Percentiles rank a stretch among this genome's conserved stretches.
These are phyloP conservation scores for Pseudogymnoascus sp. DNA, from an alignment of 2,329 filamentous ascomycete genomes.

Conservation along the genomic window DNA sequence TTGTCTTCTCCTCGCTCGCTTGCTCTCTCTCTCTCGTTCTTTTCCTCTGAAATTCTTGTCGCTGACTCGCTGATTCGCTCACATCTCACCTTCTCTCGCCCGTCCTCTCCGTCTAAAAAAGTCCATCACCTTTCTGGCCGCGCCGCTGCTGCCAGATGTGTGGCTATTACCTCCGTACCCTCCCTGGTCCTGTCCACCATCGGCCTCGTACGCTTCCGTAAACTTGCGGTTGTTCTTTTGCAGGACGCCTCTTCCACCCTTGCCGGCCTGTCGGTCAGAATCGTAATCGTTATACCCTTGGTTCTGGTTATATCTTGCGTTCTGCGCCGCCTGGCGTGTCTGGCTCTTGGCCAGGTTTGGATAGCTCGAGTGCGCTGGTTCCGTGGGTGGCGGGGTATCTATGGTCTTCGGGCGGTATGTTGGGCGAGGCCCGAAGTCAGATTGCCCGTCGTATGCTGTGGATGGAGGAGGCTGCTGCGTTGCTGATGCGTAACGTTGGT, in stretches of 20 bases:
- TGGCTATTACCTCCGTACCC: constrained; percentile 55
- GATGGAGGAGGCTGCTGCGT: neutral
- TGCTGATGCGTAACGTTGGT: constrained; percentile 37
- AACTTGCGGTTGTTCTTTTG: constrained; percentile 86
- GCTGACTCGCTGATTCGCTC: constrained; percentile 2
- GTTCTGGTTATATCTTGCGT: constrained; percentile 46
- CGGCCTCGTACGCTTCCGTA: constrained; percentile 78
- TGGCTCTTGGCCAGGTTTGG: constrained; percentile 6
- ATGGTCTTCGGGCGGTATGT: constrained; percentile 37
- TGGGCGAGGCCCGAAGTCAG: constrained; percentile 24
- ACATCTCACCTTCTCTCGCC: constrained; percentile 55
- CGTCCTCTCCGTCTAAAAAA: constrained; percentile 87
- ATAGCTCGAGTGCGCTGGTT: constrained; percentile 31
- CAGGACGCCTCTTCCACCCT: constrained; percentile 51
- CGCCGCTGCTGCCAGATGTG: constrained; percentile 70
- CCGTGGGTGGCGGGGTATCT: constrained; percentile 44
- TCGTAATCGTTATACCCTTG: constrained; percentile 41
- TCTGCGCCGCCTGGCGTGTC: constrained; percentile 34
- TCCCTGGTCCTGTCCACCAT: constrained; percentile 61
- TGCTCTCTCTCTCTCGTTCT: constrained; percentile 3
- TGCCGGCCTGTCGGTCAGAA: constrained; percentile 29
- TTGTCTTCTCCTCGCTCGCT: constrained; percentile 4
- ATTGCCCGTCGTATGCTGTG: constrained; percentile 1
- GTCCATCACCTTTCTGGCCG: constrained; percentile 93
- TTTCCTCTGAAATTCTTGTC: neutral